Evolutionary conservation across 1,284 basidiomycete species (phyloP), one percentile per base, ranked within the genome.

Genomic region (Schizophyllum amplum): DNA sequence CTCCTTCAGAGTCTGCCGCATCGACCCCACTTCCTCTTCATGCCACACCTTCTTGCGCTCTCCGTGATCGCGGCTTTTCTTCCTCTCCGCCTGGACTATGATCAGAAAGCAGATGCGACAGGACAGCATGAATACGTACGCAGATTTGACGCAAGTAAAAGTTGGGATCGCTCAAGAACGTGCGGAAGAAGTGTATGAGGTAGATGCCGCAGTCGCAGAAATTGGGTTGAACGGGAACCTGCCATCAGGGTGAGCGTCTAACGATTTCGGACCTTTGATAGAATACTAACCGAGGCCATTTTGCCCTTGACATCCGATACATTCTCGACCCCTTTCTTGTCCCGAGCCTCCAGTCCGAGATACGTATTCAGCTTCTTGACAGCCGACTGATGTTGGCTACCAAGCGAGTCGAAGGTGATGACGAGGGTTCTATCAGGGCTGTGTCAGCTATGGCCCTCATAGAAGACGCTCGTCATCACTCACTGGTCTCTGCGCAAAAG

Each of bases 361-460:
- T 96, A 99, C 23, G 73, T 66, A 24, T 72, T 71, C 15, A 99
- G 78, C 17, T 76, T 77, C 48, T 74, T 86, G 49, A 76, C 68
- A 1, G 86, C 91, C 21, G 81, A 76, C 0, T 72, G 71, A 69
- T 98, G 96, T 15, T 73, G 71, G 11, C 74, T 73, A 0, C 87
- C 86, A 24, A 99, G 79, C 1, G 94, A 98, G 68, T 99, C 96
- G 55, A 98, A 81, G 0, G 84, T 91, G 66, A 94, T 84, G 48
- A 97, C 87, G 63, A 81, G 84, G 2, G 90, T 84, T 52, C 90
- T 92, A 33, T 33, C 27, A 33, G 27, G 13, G 17, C 11, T 42
- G 33, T 42, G 13, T 17, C 7, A 13, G 2, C 7, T 17, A 3
- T 4, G 3, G 7, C 17, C 4, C 33, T 13, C 2, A 42, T 4